Base-by-base conservation (phyloP, 306 rosid genomes). In the Boehmeria nivea region DNA sequence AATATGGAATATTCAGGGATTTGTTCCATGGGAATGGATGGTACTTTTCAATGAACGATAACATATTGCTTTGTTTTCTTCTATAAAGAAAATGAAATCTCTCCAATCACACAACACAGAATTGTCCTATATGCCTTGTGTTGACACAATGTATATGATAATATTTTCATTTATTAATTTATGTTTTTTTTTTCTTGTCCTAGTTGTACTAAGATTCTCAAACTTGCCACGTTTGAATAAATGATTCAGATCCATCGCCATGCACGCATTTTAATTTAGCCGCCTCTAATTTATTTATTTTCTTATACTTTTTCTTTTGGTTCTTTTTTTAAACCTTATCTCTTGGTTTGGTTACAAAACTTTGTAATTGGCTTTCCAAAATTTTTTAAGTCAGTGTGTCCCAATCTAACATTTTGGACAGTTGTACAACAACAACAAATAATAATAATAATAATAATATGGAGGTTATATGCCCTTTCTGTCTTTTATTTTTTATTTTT, bases 1-100 rank as follows among this genome's bases (percentile, higher is more conserved):
- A 42, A 53, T 39, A 54, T 66, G 66, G 83, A 69, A 84, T 81
- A 76, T 85, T 71, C 81, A 65, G 42, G 20, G 36, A 40, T 40
- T 40, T 45, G 72, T 70, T 60, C 75, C 73, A 54, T 47, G 34
- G 26, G 48, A 59, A 53, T 48, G 59, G 37, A 50, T 22, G 38
- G n/a, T 40, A n/a, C 15, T 43, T 33, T 61, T 67, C 47, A 11
- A 6, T 55, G 18, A 36, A 26, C 27, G 17, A 40, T 11, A 47
- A 25, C 19, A 34, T 28, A 36, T 48, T 42, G 18, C 56, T 17
- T 51, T 26, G 34, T 63, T 66, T 65, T 62, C 61, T 60, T 65
- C 42, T 21, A 10, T 8, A 49, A 23, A 18, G 12, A 4, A 5
- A 3, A 12, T 6, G 8, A 9, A 45, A 25, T 15, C 26, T 12